Conservation (phyloP, 2,329 filamentous ascomycete species). For the Polytolypa hystricis region DNA sequence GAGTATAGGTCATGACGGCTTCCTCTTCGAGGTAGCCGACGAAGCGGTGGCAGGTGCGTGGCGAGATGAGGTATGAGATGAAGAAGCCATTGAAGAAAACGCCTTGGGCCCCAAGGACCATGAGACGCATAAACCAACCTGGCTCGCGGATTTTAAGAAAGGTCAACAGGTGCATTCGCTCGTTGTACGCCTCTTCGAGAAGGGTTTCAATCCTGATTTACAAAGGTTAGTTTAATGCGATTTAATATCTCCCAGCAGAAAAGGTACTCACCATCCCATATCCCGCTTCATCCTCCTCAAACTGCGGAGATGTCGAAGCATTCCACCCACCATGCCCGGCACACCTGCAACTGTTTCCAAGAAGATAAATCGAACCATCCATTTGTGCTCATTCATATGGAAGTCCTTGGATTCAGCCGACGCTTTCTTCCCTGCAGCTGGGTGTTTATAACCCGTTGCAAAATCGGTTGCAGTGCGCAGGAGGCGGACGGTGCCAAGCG, state of each 20-base stretch:
- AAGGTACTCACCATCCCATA: slow-evolving; percentile 60
- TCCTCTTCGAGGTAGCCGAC: slow-evolving; percentile 97
- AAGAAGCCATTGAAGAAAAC: slow-evolving; percentile 97
- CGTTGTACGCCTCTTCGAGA: slow-evolving; percentile 82
- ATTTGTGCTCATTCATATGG: slow-evolving; percentile 71
- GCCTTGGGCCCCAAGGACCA: slow-evolving; percentile 86
- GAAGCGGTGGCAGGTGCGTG: slow-evolving; percentile 83
- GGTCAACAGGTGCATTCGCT: slow-evolving; percentile 83
- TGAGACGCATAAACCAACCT: slow-evolving; percentile 78
- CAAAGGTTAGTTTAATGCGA: slow-evolving; percentile 2
- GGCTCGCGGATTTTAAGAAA: slow-evolving; percentile 87
- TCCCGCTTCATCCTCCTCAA: slow-evolving; percentile 22
- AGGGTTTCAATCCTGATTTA: slow-evolving; percentile 69
- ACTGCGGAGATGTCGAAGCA: slow-evolving; percentile 76
- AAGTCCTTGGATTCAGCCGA: slow-evolving; percentile 49
- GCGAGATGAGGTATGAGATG: slow-evolving; percentile 73
- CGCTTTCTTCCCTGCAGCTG: slow-evolving; percentile 38
- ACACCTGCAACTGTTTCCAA: slow-evolving; percentile 91
- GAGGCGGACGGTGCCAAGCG: slow-evolving; percentile 64
- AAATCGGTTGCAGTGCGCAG: slow-evolving; percentile 72
- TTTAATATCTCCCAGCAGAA: background rate
- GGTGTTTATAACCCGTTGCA: slow-evolving; percentile 69
- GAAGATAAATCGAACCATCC: slow-evolving; percentile 83
- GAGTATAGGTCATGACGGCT: slow-evolving; percentile 88
- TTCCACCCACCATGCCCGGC: slow-evolving; percentile 92